phyloP scores from a whole-genome alignment of 805 yeast genomes.

The Scheffersomyces spartinae region DNA sequence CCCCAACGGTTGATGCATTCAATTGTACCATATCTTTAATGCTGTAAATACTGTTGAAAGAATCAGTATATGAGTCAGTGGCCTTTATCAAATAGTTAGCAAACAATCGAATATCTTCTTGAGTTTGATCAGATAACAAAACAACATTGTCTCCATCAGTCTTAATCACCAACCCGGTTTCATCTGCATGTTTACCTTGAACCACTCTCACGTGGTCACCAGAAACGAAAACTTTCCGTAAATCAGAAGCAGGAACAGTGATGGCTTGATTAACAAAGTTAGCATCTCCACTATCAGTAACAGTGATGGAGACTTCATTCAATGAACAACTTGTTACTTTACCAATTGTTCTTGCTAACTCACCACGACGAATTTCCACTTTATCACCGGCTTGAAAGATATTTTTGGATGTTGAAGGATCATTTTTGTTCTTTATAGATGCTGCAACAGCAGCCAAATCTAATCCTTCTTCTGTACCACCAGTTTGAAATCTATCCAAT shows the following conservation, averaged over 20 bases:
- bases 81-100: slow-evolving; percentile 87
- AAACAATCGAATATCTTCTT: slow-evolving; percentile 82
- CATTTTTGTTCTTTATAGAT: slow-evolving; percentile 56
- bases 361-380: slow-evolving; percentile 87
- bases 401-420: slow-evolving; percentile 34
- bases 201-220: slow-evolving; percentile 95
- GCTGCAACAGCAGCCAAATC: slow-evolving; percentile 83
- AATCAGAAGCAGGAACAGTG: slow-evolving; percentile 71
- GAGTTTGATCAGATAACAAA: slow-evolving; percentile 78
- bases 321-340: slow-evolving; percentile 55
- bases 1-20: slow-evolving; percentile 78
- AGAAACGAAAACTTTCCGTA: slow-evolving; percentile 74
- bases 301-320: slow-evolving; percentile 38
- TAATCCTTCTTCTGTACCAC: slow-evolving; percentile 73
- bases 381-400: slow-evolving; percentile 87
- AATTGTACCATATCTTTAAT: slow-evolving; percentile 84
- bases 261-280: slow-evolving; percentile 45
- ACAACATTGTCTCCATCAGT: slow-evolving; percentile 80
- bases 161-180: slow-evolving; percentile 86
- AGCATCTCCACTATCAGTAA: slow-evolving; percentile 45
- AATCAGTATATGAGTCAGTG: slow-evolving; percentile 64
- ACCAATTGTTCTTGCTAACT: slow-evolving; percentile 84
- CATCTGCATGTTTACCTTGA: slow-evolving; percentile 85
- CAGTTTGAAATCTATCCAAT: slow-evolving; percentile 66
- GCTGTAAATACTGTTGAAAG: slow-evolving; percentile 71